These are phyloP conservation scores for Ascocoryne sarcoides DNA, from an alignment of 2,329 filamentous ascomycete species.

Conservation along the genomic window DNA sequence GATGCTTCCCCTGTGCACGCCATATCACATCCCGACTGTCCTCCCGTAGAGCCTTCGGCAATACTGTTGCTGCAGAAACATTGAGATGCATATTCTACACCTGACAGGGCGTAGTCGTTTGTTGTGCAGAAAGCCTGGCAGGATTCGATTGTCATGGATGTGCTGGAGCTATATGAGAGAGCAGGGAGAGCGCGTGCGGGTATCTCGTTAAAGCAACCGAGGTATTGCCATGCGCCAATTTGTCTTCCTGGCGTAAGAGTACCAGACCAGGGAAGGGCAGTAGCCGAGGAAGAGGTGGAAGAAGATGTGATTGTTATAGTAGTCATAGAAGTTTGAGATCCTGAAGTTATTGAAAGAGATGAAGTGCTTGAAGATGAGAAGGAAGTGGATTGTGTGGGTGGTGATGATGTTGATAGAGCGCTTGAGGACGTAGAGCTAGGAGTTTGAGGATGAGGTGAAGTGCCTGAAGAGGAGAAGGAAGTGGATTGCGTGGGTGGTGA, in stretches of 20 bases:
- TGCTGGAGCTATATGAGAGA: conserved; percentile 7
- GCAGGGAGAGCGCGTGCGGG: conserved; percentile 17
- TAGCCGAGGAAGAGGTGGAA: conserved; percentile 44
- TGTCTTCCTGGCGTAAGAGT: conserved; percentile 18
- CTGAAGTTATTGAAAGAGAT: background rate
- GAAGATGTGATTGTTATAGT: conserved; percentile 4
- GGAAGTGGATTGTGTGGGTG: background rate
- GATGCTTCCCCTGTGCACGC: conserved; percentile 14
- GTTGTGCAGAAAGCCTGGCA: conserved; percentile 12
- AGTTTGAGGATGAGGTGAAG: background rate
- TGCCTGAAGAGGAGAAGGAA: background rate
- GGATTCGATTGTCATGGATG: conserved; percentile 15
- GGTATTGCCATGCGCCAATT: conserved; percentile 19
- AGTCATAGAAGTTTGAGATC: conserved; percentile 1
- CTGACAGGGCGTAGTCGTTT: conserved; percentile 14
- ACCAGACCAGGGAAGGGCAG: conserved; percentile 10
- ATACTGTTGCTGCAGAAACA: conserved; percentile 18
- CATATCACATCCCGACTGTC: conserved; percentile 12
- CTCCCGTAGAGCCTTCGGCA: conserved; percentile 1
- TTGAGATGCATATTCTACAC: conserved; percentile 14
- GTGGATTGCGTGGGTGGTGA: background rate
- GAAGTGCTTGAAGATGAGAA: background rate
- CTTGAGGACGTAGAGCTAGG: background rate
- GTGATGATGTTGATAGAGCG: background rate
- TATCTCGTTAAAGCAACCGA: conserved; percentile 25